These are phyloP conservation scores for Corylus heterophylla DNA, from an alignment of 306 rosid genomes.

Conservation along the genomic window DNA sequence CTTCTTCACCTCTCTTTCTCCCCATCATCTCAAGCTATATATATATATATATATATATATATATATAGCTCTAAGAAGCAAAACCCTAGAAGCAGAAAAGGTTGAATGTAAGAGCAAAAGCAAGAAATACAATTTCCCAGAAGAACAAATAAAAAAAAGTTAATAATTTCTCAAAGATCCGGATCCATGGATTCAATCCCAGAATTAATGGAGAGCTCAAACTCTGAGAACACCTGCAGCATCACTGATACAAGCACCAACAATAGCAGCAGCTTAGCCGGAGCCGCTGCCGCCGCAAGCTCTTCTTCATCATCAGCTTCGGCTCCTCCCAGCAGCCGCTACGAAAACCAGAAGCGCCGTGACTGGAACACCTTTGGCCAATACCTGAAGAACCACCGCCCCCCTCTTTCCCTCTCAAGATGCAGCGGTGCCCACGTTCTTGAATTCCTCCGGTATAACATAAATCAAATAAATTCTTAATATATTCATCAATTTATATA, in stretches of 20 bases:
- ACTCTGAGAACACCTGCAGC: constrained; percentile 36
- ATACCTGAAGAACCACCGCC: constrained; percentile 91
- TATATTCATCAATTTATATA: too few relatives aligned
- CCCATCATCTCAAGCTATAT: neutral
- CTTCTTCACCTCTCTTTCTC: constrained; percentile 24
- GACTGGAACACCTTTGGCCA: constrained; percentile 99
- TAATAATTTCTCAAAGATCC: constrained; percentile 8
- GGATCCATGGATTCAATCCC: constrained; percentile 70
- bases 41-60: too few relatives aligned
- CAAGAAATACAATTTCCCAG: constrained; percentile 15
- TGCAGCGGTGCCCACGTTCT: constrained; percentile 99
- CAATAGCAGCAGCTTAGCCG: constrained; percentile 14
- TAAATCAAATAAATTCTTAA: neutral
- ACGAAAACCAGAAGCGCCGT: constrained; percentile 94
- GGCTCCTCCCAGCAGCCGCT: constrained; percentile 56
- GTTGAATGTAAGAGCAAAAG: constrained; percentile 13
- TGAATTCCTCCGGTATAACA: constrained; percentile 68
- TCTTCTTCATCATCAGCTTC: constrained; percentile 55
- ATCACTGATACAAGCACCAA: constrained; percentile 16
- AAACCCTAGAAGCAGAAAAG: constrained; percentile 45
- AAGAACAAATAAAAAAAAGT: neutral
- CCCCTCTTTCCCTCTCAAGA: constrained; percentile 88
- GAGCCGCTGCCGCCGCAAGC: constrained; percentile 5
- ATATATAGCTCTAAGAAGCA: neutral
- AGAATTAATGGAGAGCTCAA: constrained; percentile 58